Percentiles rank a stretch among this genome's conserved stretches.
phyloP scores from a whole-genome alignment of 23 red algal genomes.

The Cyanidioschyzon merolae region DNA sequence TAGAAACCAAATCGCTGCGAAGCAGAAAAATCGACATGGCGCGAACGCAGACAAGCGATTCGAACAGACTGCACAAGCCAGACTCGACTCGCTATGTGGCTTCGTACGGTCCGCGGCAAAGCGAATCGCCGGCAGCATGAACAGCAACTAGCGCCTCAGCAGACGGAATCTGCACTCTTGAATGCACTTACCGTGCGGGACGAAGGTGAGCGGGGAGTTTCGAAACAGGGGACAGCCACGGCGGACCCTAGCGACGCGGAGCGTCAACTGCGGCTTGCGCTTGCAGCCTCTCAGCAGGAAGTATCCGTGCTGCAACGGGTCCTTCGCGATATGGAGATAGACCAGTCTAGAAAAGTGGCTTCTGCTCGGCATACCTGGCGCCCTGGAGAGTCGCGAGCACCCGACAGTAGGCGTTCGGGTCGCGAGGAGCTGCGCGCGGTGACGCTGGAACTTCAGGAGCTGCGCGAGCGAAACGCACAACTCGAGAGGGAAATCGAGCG shows the following conservation, averaged over 20 bases:
- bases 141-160: too few relatives aligned
- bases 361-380: not conserved
- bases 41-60: too few relatives aligned
- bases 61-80: too few relatives aligned
- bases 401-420: not conserved
- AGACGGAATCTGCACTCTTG: too few relatives aligned
- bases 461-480: not conserved
- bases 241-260: not conserved
- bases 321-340: not conserved
- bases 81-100: too few relatives aligned
- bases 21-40: too few relatives aligned
- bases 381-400: not conserved
- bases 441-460: not conserved
- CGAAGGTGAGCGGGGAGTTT: too few relatives aligned
- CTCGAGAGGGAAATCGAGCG: not conserved
- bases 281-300: not conserved
- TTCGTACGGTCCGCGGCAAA: too few relatives aligned
- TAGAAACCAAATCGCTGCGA: too few relatives aligned
- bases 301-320: conserved; percentile 9
- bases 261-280: not conserved
- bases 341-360: not conserved
- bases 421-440: not conserved
- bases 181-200: too few relatives aligned
- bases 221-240: too few relatives aligned
- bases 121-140: too few relatives aligned